Base-by-base conservation (phyloP, 2,329 filamentous ascomycete species). In the Ophiosphaerella korrae region DNA sequence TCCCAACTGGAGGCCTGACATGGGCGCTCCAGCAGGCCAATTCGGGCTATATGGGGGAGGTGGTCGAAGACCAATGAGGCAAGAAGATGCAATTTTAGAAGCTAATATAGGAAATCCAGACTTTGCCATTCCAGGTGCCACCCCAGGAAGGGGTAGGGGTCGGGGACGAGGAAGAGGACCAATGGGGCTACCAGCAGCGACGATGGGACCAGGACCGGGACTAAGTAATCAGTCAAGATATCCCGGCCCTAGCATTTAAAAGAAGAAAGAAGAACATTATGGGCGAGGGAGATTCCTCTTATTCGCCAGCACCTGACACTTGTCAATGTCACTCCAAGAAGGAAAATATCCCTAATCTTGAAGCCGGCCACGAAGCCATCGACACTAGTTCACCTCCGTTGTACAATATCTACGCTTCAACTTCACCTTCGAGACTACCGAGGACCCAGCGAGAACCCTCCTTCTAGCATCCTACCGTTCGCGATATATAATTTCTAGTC, bases 1-100 rank as follows among this genome's bases (percentile, higher is more conserved):
- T 71, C 93, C 92, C 6, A 86, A 87, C 53, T 97, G 93, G 92
- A 84, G 88, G 34, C 75, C 75, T 2, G 78, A 80, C 26, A 77
- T 80, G 38, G 74, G 58, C 60, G 66, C 62, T 5, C 57, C 71
- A 29, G 65, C 60, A 12, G 68, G 76, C 7, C 78, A 75, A 60
- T 77, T 64, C 61, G 64, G 55, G 3, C 69, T 68, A 0, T 67
- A 76, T 48, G 54, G 53, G 7, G 60, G 60, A 5, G 40, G 41
- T 16, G 76, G 66, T 78, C 58, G 67, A 32, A 56, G 70, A 62
- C 66, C 70, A 53, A 62, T 71, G 68, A 60, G 84, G 63, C 83
- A 83, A 53, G 85, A 88, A 60, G 90, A 95, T 60, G 81, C 92
- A 42, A 77, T 96, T 34, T 78, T 96, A 52, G 86, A 87, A 64